phyloP scores from a whole-genome alignment of 2,329 filamentous ascomycete genomes.

The Penicillium oxalicum region DNA sequence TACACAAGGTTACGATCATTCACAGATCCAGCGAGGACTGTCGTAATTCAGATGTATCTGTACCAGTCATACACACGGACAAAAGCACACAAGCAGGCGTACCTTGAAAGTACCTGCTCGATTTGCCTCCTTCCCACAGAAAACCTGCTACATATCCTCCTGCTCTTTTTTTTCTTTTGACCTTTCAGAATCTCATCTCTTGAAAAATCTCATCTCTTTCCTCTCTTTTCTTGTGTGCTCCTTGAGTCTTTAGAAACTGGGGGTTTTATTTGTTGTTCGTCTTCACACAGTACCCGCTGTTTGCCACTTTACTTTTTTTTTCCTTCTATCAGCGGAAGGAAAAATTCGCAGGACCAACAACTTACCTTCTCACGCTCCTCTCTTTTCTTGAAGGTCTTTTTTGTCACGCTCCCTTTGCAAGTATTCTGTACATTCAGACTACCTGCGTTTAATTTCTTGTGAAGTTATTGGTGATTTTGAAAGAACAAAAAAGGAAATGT shows the following conservation, averaged over 20 bases:
- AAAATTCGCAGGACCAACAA: constrained; percentile 15
- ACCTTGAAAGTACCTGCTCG: constrained; percentile 13
- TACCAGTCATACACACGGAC: constrained; percentile 2
- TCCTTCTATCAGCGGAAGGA: constrained; percentile 17
- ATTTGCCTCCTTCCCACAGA: constrained; percentile 27
- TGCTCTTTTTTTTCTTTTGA: constrained; percentile 8
- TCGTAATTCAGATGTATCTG: no score
- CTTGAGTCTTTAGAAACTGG: constrained; percentile 29
- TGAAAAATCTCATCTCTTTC: constrained; percentile 22
- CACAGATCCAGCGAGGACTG: no score
- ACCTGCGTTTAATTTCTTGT: constrained; percentile 10
- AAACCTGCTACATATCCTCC: constrained; percentile 8
- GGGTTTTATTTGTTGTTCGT: constrained; percentile 22
- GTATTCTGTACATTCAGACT: constrained; percentile 5
- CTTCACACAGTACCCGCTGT: constrained; percentile 11
- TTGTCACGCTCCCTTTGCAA: constrained; percentile 6
- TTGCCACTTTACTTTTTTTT: constrained; percentile 24
- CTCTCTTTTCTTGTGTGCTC: constrained; percentile 25
- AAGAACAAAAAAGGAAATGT: constrained; percentile 9
- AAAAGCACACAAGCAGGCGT: constrained; percentile 8
- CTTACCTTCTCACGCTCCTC: constrained; percentile 19
- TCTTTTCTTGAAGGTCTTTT: constrained; percentile 14
- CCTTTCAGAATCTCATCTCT: constrained; percentile 22
- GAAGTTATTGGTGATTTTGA: constrained; percentile 11
- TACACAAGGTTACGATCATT: no score